Base-by-base conservation (phyloP, 2,329 filamentous ascomycete genomes). In the Aspergillus vadensis region DNA sequence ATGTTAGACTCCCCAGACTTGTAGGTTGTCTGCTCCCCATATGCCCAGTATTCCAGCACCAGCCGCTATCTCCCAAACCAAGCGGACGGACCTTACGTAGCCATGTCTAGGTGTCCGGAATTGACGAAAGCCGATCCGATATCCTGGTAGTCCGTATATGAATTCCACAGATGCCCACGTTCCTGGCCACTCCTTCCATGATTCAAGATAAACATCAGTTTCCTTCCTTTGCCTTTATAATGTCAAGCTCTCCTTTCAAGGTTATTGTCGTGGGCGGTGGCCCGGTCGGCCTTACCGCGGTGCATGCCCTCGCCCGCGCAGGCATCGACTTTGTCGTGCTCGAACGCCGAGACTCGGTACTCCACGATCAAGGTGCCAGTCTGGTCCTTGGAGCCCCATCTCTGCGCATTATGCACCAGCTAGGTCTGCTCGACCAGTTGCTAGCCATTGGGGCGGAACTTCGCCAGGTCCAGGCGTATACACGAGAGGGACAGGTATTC, bases 301-400 rank as follows among this genome's bases (percentile, higher is more conserved):
- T 63, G 3, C 63, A 67, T 54, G 61, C 64, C 57, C 52, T 67
- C 54, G 12, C 64, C 65, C 38, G 36, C 48, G 43, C 69, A 41
- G 36, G 67, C 59, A 75, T 77, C 55, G 72, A 76, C 56, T 77
- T 72, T 41, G 44, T 77, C 1, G 64, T 77, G 2, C 69, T 77
- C 6, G 75, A 77, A 58, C 60, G 69, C 36, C 60, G 71, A 27
- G 48, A 59, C 1, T 53, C 63, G 8, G 60, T 75, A 4, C 65
- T 69, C 47, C 64, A 67, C 30, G 69, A 69, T 25, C 60, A 61
- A 19, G 75, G 74, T 7, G 70, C 72, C 5, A 68, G 69, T 17
- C 53, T 76, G 1, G 58, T 74, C 1, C 55, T 75, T 2, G 66
- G 63, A 15, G 68, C 73, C 0, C 60, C 69, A 8, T 64, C 68